Evolutionary conservation across 2,329 filamentous ascomycete species (phyloP).

Genomic region (Alternaria brassicicola): DNA sequence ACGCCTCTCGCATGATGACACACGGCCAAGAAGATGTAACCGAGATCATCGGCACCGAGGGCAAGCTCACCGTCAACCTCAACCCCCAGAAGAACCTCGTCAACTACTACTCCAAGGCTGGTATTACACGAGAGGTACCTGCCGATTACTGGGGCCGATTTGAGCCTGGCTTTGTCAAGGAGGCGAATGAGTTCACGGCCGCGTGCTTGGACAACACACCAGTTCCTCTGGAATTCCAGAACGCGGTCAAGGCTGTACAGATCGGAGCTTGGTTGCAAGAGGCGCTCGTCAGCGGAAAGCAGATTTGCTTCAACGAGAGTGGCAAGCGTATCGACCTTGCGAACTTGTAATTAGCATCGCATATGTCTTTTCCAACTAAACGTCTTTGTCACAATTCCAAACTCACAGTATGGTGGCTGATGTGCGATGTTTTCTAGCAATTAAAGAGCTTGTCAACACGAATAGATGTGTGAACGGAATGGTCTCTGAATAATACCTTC

Average conservation of each 20-base stretch:
- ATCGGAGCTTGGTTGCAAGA: constrained; percentile 61
- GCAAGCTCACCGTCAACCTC: constrained; percentile 23
- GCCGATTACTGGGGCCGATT: constrained; percentile 51
- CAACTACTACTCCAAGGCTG: constrained; percentile 39
- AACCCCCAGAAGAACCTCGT: constrained; percentile 44
- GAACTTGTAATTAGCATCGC: no score
- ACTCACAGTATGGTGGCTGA: no score
- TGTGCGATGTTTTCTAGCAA: no score
- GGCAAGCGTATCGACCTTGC: constrained; percentile 27
- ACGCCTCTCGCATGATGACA: constrained; percentile 51
- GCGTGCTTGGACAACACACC: constrained; percentile 46
- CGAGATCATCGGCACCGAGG: constrained; percentile 3
- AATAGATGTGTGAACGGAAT: no score
- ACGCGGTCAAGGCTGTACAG: constrained; percentile 45
- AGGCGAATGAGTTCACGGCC: constrained; percentile 50
- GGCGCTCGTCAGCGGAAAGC: constrained; percentile 60
- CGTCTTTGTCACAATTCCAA: no score
- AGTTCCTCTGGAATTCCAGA: constrained; percentile 46
- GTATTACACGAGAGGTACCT: constrained; percentile 48
- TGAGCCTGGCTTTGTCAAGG: constrained; percentile 49
- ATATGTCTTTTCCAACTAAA: no score
- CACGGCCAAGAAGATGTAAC: constrained; percentile 44
- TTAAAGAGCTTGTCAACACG: no score
- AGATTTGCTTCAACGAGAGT: constrained; percentile 55
- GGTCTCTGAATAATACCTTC: no score